Evolutionary conservation across 1,284 basidiomycete genomes (phyloP), one percentile per base, ranked within the genome.

Genomic region (Papiliotrema flavescens): DNA sequence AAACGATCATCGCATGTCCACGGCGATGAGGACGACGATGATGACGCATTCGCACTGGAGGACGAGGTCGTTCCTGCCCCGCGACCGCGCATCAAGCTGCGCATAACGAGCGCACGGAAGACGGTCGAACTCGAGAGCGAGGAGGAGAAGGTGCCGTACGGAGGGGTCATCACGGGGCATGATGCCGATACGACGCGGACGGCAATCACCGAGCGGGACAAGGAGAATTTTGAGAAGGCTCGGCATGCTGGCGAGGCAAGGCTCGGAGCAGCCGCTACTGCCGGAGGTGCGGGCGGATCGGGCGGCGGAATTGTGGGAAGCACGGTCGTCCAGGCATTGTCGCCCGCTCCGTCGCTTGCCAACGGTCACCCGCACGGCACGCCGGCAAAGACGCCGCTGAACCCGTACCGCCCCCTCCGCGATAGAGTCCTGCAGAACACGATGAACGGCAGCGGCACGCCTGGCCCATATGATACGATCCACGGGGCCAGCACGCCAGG

Each of bases 131-230:
- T 66, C 3, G 70, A 72, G 47, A 58, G 57, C 13, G 73, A 70
- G 51, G 73, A 73, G 47, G 71, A 74, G 23, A 63, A 76, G 64
- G 56, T 78, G 51, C 79, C 92, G 54, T 90, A 95, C 75, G 88
- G 94, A 54, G 88, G 93, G 39, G 79, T 94, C 52, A 79, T 98
- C 49, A 76, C 74, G 17, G 79, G 81, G 0, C 79, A 81, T 15
- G 88, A 97, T 51, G 84, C 91, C 26, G 89, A 92, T 70, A 88
- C 82, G 26, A 77, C 80, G 19, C 85, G 84, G 61, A 93, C 92
- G n/a, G 72, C 76, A 5, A 84, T 93, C 37, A 72, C 75, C 1
- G 75, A 76, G n/a, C 67, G 71, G 9, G 95, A 98, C 73, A 87
- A 88, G 66, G 75, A 81, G 49, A 80, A 83, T 41, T 98, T 90